Percentiles rank a stretch among this genome's conserved stretches.
phyloP scores from a whole-genome alignment of 1,284 basidiomycete species.

The Ganoderma lucidum region DNA sequence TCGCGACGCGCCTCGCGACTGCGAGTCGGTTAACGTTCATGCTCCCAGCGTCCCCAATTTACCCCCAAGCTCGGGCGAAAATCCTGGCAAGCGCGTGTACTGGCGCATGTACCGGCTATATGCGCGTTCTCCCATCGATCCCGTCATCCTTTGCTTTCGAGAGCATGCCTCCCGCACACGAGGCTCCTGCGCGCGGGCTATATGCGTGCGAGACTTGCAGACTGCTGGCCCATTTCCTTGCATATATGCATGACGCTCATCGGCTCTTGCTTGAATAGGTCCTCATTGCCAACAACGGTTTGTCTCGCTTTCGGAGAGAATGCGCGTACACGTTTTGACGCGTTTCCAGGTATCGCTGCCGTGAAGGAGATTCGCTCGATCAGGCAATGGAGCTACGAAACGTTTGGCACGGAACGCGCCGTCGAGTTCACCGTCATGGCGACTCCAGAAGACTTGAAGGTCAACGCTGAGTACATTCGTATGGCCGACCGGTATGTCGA shows the following conservation, averaged over 20 bases:
- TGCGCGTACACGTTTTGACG: constrained; percentile 6
- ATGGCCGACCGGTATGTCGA: constrained; percentile 99
- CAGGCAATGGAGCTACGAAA: constrained; percentile 99
- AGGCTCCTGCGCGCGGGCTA: constrained; percentile 13
- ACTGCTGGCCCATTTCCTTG: neutral
- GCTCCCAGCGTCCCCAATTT: neutral
- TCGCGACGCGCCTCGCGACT: constrained; percentile 15
- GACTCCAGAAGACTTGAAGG: constrained; percentile 97
- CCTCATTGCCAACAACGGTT: constrained; percentile 96
- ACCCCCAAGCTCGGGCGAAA: constrained; percentile 5
- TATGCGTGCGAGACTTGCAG: neutral
- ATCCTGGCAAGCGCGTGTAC: constrained; percentile 13
- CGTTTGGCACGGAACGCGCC: constrained; percentile 95
- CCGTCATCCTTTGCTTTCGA: neutral
- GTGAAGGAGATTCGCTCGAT: constrained; percentile 99
- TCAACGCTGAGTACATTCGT: constrained; percentile 99
- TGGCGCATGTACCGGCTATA: constrained; percentile 8
- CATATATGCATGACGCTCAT: constrained; percentile 15
- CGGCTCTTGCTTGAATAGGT: constrained; percentile 59
- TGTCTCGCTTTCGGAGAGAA: constrained; percentile 14
- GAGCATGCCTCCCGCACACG: constrained; percentile 16
- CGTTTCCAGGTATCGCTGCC: constrained; percentile 87
- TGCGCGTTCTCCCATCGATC: constrained; percentile 6
- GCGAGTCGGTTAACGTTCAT: neutral
- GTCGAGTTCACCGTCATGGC: constrained; percentile 99